These are phyloP conservation scores for Artemisia annua DNA, from an alignment of 129 eudicot genomes.

Conservation along the genomic window DNA sequence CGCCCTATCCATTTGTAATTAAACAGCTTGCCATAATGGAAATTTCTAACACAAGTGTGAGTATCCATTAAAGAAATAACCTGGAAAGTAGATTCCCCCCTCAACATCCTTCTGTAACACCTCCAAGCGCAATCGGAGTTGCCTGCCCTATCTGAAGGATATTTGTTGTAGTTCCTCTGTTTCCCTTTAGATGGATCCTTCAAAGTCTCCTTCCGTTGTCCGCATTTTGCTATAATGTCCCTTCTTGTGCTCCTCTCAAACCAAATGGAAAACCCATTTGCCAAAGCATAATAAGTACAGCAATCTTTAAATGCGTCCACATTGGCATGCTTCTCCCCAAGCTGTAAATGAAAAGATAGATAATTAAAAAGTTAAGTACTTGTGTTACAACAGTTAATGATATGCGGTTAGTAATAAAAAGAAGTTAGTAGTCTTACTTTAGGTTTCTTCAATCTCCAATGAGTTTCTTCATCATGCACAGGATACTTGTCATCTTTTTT, in stretches of 20 bases:
- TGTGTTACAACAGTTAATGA: too few species aligned
- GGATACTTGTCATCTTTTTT: background rate
- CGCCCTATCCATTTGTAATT: background rate
- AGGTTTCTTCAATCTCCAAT: background rate
- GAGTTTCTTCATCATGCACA: background rate
- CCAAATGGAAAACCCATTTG: background rate
- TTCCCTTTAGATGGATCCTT: background rate
- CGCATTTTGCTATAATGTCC: background rate
- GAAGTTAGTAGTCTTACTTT: too few species aligned
- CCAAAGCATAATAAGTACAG: background rate
- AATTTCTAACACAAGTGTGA: background rate
- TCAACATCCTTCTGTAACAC: background rate
- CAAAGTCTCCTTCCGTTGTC: background rate
- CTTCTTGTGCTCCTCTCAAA: background rate
- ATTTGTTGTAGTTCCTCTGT: background rate
- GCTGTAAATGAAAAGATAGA: too few species aligned
- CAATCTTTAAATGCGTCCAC: background rate
- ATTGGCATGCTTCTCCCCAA: background rate
- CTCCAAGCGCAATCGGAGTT: background rate
- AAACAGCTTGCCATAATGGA: background rate
- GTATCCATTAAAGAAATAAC: background rate
- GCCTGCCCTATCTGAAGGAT: background rate
- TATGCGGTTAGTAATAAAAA: too few species aligned
- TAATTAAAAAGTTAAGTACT: too few species aligned
- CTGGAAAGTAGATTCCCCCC: background rate